Conservation (phyloP, 2,329 filamentous ascomycete genomes). For the Gaeumannomyces tritici region DNA sequence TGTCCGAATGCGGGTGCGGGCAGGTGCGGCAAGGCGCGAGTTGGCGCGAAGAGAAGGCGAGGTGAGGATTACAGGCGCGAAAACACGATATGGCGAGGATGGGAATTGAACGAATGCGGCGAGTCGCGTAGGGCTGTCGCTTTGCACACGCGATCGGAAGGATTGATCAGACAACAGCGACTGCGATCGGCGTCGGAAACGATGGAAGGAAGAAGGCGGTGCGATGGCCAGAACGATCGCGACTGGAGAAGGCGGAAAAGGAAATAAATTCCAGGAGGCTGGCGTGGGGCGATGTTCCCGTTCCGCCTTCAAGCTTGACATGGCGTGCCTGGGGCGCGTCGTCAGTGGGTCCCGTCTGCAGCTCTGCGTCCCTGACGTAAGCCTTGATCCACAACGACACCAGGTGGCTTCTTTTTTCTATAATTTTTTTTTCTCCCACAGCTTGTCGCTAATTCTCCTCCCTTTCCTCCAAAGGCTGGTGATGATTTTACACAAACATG, state of each 20-base stretch:
- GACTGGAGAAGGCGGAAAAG: background rate
- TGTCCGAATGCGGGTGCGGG: background rate
- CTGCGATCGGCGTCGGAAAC: background rate
- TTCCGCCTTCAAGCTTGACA: background rate
- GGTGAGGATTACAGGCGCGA: background rate
- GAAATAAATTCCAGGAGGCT: background rate
- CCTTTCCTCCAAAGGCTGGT: conserved; percentile 36
- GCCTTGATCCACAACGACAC: background rate
- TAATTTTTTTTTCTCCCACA: background rate
- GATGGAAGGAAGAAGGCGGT: background rate
- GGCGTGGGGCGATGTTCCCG: background rate
- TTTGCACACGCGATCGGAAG: background rate
- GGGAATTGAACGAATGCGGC: background rate
- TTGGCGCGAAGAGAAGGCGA: background rate
- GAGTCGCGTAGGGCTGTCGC: background rate
- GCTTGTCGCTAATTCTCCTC: conserved; percentile 5
- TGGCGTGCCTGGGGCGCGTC: background rate
- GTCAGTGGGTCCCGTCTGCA: background rate
- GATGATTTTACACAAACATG: conserved; percentile 52
- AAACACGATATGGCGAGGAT: background rate
- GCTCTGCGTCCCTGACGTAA: background rate
- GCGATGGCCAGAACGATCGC: background rate
- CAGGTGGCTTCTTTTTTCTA: background rate
- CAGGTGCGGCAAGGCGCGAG: background rate
- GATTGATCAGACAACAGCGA: background rate